phyloP scores from a whole-genome alignment of 352 stramenopile genomes.

The Plasmopara halstedii region DNA sequence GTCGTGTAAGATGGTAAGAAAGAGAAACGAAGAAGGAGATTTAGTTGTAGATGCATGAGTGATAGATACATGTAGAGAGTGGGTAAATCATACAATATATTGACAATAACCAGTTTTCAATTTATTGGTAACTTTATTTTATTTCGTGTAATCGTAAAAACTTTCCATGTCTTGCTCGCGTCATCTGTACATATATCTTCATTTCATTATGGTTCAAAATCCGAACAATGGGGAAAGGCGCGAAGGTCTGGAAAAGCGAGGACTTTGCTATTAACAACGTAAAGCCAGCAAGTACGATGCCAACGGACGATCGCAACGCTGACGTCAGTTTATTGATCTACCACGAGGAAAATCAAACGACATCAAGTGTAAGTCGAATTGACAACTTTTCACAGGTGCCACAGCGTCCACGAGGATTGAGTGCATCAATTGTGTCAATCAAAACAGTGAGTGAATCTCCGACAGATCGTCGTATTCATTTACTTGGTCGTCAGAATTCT shows the following conservation, averaged over 20 bases:
- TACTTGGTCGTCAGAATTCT: conserved; percentile 12
- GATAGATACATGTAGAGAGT: no score
- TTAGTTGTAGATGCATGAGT: no score
- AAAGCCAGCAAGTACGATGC: conserved; percentile 8
- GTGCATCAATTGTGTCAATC: conserved; percentile 5
- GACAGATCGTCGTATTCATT: conserved; percentile 14
- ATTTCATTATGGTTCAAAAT: not conserved
- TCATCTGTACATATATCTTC: not conserved
- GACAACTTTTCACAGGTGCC: not conserved
- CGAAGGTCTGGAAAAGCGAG: not conserved
- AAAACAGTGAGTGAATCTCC: not conserved
- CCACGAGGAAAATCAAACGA: conserved; percentile 20
- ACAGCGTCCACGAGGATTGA: conserved; percentile 14
- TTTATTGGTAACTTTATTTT: not conserved
- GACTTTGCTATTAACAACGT: conserved; percentile 4
- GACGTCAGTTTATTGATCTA: conserved; percentile 20
- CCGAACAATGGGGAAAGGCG: conserved; percentile 3
- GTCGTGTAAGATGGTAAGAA: no score
- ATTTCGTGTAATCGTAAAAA: no score
- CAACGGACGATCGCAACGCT: conserved; percentile 5
- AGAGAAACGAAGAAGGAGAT: no score
- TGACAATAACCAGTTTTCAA: no score
- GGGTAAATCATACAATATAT: no score
- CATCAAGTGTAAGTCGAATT: conserved; percentile 3
- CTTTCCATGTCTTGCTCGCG: not conserved